Conservation (phyloP, 2,329 filamentous ascomycete genomes). For the Calonectria ilicicola region DNA sequence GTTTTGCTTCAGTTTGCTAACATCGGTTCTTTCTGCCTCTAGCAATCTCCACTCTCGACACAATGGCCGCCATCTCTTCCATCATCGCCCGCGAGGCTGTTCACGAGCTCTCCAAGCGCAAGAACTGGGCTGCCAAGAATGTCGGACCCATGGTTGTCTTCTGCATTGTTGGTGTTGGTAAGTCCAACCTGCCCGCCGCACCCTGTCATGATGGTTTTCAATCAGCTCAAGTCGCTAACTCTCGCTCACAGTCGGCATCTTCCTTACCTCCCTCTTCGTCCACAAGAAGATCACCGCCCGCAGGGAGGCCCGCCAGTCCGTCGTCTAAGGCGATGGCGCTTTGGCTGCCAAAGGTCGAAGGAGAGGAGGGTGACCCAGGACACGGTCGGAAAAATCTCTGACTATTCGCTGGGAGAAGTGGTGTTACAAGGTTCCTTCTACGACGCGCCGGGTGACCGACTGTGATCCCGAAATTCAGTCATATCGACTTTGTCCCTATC, state of each 20-base stretch:
- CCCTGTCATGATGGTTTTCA: neutral
- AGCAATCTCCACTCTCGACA: conserved; percentile 46
- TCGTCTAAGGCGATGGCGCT: conserved; percentile 31
- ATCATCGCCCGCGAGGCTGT: conserved; percentile 52
- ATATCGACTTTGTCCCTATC: conserved; percentile 37
- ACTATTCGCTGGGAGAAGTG: conserved; percentile 36
- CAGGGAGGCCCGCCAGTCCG: conserved; percentile 49
- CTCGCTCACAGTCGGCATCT: conserved; percentile 45
- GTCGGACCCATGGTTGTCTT: conserved; percentile 58
- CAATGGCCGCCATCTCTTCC: conserved; percentile 56
- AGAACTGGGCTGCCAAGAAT: conserved; percentile 54
- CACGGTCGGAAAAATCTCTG: conserved; percentile 31
- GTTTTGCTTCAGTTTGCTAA: conserved; percentile 7
- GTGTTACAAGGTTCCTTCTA: conserved; percentile 42
- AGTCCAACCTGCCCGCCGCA: conserved; percentile 14
- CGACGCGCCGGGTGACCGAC: conserved; percentile 46
- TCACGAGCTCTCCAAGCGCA: conserved; percentile 54
- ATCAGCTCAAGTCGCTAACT: conserved; percentile 31
- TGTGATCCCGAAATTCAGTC: conserved; percentile 44
- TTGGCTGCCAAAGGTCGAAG: conserved; percentile 27
- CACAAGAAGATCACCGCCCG: conserved; percentile 48
- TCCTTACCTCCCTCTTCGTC: conserved; percentile 46
- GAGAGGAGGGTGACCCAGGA: conserved; percentile 40
- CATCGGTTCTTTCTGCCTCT: conserved; percentile 8
- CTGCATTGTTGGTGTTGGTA: conserved; percentile 56